Evolutionary conservation across 495 filamentous ascomycete species (phyloP).

Genomic region (Aspergillus saccharolyticus): DNA sequence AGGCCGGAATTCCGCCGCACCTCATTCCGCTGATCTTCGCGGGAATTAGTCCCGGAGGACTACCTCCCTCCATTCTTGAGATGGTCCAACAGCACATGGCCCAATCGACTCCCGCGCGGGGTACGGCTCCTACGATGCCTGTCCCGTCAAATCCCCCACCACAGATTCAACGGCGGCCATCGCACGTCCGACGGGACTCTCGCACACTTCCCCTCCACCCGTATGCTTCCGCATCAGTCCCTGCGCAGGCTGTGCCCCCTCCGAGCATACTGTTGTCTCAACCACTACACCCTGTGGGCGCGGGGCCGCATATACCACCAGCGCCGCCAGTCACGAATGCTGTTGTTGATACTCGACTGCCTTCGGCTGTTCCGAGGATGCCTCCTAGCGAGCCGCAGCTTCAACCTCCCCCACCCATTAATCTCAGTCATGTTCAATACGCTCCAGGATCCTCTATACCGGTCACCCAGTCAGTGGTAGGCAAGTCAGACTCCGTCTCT

Average conservation of each 20-base stretch:
- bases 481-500: constrained; percentile 45
- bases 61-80: constrained; percentile 58
- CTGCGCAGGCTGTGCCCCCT: constrained; percentile 16
- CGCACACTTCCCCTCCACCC: constrained; percentile 35
- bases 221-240: constrained; percentile 26
- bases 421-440: constrained; percentile 26
- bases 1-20: constrained; percentile 75
- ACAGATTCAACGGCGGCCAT: constrained; percentile 12
- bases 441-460: constrained; percentile 26
- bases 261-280: constrained; percentile 19
- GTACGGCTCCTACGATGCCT: constrained; percentile 40
- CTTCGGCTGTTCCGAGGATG: constrained; percentile 43
- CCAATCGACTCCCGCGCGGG: constrained; percentile 30
- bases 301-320: constrained; percentile 21
- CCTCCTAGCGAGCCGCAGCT: constrained; percentile 55
- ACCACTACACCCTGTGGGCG: constrained; percentile 11
- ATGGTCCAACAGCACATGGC: constrained; percentile 65
- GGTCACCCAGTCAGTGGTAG: constrained; percentile 41
- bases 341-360: constrained; percentile 25
- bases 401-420: constrained; percentile 43
- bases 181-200: constrained; percentile 19
- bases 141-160: constrained; percentile 18
- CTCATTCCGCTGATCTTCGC: constrained; percentile 89
- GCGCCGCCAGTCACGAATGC: constrained; percentile 16
- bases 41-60: constrained; percentile 65